Evolutionary conservation across 2,329 filamentous ascomycete genomes (phyloP), one percentile per base, ranked within the genome.

Genomic region (Lojkania enalia): DNA sequence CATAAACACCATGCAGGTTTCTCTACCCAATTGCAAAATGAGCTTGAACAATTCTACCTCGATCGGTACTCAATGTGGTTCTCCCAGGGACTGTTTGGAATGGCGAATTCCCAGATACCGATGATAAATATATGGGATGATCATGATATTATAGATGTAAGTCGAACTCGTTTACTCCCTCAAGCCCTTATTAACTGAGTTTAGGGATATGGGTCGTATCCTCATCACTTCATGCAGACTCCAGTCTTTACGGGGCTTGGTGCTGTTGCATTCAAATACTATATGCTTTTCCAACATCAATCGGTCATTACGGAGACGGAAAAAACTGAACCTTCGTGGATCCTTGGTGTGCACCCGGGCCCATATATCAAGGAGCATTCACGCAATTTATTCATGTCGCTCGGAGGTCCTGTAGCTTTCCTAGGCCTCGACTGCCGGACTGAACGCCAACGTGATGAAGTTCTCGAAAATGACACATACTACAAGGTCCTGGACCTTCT

Each of bases 41-140:
- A 99, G 70, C 74, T 99, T 4, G 94, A 99, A 64, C 73, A 72
- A 0, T 96, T 95, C 60, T 99, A 95, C 61, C 78, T 99, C 0
- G 81, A 95, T 47, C 82, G 88, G 15, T 99, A 99, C 62, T 83
- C 84, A 48, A 87, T 85, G 79, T 99, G 94, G 91, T 99, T 97
- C 70, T 96, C 91, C 0, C 91, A 95, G 61, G 94, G 95, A 0
- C 74, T 97, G 4, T 99, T 96, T 62, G 84, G 87, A n/a, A 81
- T 99, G 64, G 94, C 92, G 4, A 91, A 86, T 58, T 87, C 88
- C 2, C 92, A 97, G 66, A 97, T 99, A 35, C 91, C 94, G 6
- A 97, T 96, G 91, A 83, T 99, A 60, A 99, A 99, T 67, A 91
- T 99, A 69, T 96, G 88, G 77, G 92, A 97, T 68, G 94, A 97